Evolutionary conservation across 805 yeast species (phyloP), one percentile per base, ranked within the genome.

Genomic region (Dipodascus albidus): DNA sequence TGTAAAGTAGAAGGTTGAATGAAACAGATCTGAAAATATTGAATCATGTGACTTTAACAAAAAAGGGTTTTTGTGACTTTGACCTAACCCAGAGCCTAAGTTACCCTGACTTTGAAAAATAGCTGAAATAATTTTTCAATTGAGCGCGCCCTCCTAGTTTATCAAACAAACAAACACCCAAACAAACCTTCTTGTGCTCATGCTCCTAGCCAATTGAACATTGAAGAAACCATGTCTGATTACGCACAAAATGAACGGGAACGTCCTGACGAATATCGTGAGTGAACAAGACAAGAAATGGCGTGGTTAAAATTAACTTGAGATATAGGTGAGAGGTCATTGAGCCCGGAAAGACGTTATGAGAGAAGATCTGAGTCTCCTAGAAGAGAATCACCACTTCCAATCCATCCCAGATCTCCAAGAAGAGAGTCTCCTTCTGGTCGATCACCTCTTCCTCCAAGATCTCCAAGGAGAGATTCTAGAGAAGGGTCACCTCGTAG

Each of bases 291-390:
- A n/a, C n/a, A n/a, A n/a, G n/a, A n/a, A n/a, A n/a, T n/a, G n/a
- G n/a, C n/a, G n/a, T n/a, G n/a, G n/a, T n/a, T n/a, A n/a, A 27
- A 6, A 27, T 27, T 17, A 21, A 49, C 22, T 14, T 3, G 44
- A 27, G 3, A 24, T 15, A 41, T 17, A 21, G 48, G 50, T 21
- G 20, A 47, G 24, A 22, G 60, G 47, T 53, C 58, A 19, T 21
- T 33, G 33, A 48, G 54, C 17, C 62, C 62, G 11, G 61, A 54
- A 24, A 53, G 57, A n/a, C 51, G 53, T 47, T 58, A 58, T 50
- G 57, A 60, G 41, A 35, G 58, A 23, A 48, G 62, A 38, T 57
- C 60, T 23, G 49, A 52, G 20, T 57, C 60, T 4, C 62, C 62
- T 20, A 55, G 61, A n/a, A 55, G 61, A 2, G 59, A 56, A 14